These are phyloP conservation scores for Pterocarpus santalinus DNA, from an alignment of 306 rosid genomes.

Conservation along the genomic window DNA sequence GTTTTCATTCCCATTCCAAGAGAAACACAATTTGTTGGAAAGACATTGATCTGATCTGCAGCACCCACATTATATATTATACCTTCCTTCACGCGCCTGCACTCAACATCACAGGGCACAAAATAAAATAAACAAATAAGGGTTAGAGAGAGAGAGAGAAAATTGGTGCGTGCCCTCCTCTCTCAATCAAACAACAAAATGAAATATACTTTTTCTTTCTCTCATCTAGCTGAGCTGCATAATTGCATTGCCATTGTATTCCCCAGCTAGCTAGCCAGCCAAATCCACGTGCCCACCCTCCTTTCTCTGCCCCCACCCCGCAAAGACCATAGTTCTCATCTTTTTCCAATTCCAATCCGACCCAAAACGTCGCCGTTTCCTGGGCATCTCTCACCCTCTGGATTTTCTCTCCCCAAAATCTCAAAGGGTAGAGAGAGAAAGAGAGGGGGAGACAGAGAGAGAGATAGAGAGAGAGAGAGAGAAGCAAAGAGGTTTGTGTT, in stretches of 20 bases:
- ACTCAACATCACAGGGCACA: background rate
- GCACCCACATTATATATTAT: background rate
- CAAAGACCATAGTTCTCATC: background rate
- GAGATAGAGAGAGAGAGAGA: slow-evolving; percentile 24
- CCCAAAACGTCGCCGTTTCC: slow-evolving; percentile 49
- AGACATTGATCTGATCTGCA: slow-evolving; percentile 7
- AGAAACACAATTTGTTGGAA: slow-evolving; percentile 28
- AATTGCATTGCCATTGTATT: slow-evolving; percentile 19
- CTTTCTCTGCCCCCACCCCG: background rate
- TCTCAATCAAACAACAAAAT: slow-evolving; percentile 43
- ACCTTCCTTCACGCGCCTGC: slow-evolving; percentile 45
- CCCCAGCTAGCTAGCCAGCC: slow-evolving; percentile 22
- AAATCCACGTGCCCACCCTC: slow-evolving; percentile 51
- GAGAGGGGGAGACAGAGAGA: background rate
- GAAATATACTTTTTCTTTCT: slow-evolving; percentile 34
- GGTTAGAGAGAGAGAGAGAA: background rate
- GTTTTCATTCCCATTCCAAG: slow-evolving; percentile 3
- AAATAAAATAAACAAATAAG: background rate
- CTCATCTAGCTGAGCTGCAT: slow-evolving; percentile 6
- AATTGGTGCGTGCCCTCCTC: slow-evolving; percentile 34
- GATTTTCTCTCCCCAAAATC: slow-evolving; percentile 5
- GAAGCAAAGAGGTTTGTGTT: slow-evolving; percentile 12
- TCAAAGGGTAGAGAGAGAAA: slow-evolving; percentile 26
- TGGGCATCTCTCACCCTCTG: slow-evolving; percentile 26
- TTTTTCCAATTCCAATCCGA: slow-evolving; percentile 30